Evolutionary conservation across 2,329 filamentous ascomycete genomes (phyloP), one percentile per base, ranked within the genome.

Genomic region (Furcasterigmium sp.): DNA sequence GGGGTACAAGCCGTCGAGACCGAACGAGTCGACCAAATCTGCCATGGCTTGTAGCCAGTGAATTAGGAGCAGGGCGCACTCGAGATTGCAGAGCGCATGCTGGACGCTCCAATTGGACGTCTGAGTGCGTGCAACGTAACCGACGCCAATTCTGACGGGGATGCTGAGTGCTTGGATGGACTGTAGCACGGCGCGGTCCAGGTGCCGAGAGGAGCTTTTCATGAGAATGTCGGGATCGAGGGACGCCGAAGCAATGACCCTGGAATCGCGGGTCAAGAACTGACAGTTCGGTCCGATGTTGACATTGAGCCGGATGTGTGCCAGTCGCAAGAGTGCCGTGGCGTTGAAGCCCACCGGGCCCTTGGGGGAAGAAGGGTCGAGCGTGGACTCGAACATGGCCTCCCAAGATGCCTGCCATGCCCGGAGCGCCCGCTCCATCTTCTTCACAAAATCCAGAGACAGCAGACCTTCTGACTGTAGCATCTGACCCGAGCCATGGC

Each of bases 81-180:
- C 73, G 14, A 77, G 55, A 46, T 69, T 74, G 56, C 71, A 75
- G 6, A 78, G 58, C 1, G 72, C 72, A 50, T 78, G 74, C 49
- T 76, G 72, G 21, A 77, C 71, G 29, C 69, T 72, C 75, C 74
- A 78, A 52, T 75, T 72, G 43, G 75, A 70, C 2, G 72, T 74
- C 52, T 76, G 72, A 2, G 69, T 75, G 37, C 64, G 63, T 3
- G 73, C 72, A 29, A 77, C 73, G 40, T 74, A 74, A 39, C 71
- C 66, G 39, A 77, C 69, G 2, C 75, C 75, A 8, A 77, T 62
- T 32, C 72, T 64, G 3, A 77, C 70, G 0, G 72, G 73, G 20
- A 78, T 73, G 9, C 73, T 75, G 8, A 78, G 61, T 11, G 73
- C 73, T 45, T 77, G 73, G 1, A 70, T 69, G n/a, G 71, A 71